A percentile compares a stretch with the other conserved stretches of the same genome.
These are phyloP conservation scores for Aspergillus candidus DNA, from an alignment of 2,329 filamentous ascomycete genomes.

Conservation along the genomic window DNA sequence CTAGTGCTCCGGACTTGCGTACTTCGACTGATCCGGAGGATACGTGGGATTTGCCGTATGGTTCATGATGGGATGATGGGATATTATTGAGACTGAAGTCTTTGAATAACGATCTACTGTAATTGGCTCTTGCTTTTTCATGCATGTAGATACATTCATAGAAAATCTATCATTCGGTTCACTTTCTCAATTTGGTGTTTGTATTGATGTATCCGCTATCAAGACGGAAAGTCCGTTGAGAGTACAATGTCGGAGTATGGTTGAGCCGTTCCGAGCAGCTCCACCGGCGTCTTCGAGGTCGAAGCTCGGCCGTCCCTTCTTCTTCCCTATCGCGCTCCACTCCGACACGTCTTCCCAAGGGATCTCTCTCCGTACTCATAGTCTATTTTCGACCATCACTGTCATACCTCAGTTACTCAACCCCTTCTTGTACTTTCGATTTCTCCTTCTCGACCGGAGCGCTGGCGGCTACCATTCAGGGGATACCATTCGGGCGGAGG, in stretches of 20 bases:
- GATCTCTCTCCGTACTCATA: neutral
- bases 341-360: constrained; percentile 13
- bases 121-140: no score
- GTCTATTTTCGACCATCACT: neutral
- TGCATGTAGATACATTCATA: no score
- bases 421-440: neutral
- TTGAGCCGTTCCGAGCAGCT: constrained; percentile 18
- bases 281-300: constrained; percentile 13
- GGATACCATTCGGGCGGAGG: constrained; percentile 10
- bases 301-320: constrained; percentile 13
- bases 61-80: no score
- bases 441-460: neutral
- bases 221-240: no score
- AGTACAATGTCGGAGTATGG: no score
- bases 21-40: no score
- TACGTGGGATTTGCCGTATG: no score
- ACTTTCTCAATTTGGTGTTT: no score
- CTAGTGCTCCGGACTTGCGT: no score
- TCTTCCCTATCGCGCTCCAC: constrained; percentile 14
- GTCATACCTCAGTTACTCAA: neutral
- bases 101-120: no score
- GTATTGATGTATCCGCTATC: constrained; percentile 9
- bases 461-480: constrained; percentile 12
- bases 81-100: no score
- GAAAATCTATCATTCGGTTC: no score